Evolutionary conservation across 2,329 filamentous ascomycete genomes (phyloP).

Genomic region (Thermothelomyces thermophilus): DNA sequence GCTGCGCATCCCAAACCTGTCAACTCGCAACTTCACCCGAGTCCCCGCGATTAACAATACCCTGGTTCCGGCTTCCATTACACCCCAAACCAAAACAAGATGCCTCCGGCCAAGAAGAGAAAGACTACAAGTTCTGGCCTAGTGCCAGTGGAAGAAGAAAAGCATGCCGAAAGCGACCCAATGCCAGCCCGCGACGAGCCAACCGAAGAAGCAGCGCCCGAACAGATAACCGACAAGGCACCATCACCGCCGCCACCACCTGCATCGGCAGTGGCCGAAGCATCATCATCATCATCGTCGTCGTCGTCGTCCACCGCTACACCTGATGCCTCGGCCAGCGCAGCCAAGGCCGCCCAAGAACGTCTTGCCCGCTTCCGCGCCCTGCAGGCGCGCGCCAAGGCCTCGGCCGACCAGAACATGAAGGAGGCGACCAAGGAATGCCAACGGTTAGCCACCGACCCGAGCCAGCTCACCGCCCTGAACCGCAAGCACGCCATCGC

Average conservation of each 20-base stretch:
- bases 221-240: slow-evolving; percentile 7
- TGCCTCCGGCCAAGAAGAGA: slow-evolving; percentile 30
- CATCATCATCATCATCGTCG: background rate
- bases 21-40: background rate
- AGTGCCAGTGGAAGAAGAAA: slow-evolving; percentile 7
- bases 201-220: background rate
- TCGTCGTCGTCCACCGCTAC: background rate
- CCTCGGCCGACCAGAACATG: slow-evolving; percentile 65
- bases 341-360: slow-evolving; percentile 50
- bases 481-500: slow-evolving; percentile 82
- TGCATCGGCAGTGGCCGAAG: slow-evolving; percentile 1
- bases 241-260: slow-evolving; percentile 12
- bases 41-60: background rate
- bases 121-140: slow-evolving; percentile 22
- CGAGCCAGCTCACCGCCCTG: slow-evolving; percentile 68
- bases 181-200: slow-evolving; percentile 3
- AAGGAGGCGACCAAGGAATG: slow-evolving; percentile 80
- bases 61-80: background rate
- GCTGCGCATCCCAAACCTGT: background rate
- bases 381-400: slow-evolving; percentile 72
- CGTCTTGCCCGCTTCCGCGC: slow-evolving; percentile 79
- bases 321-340: slow-evolving; percentile 21
- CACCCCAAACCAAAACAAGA: slow-evolving; percentile 9
- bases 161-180: slow-evolving; percentile 9
- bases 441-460: slow-evolving; percentile 70